Evolutionary conservation across 169 alveolate species (phyloP), one percentile per base, ranked within the genome.

Genomic region (Eimeria praecox): DNA sequence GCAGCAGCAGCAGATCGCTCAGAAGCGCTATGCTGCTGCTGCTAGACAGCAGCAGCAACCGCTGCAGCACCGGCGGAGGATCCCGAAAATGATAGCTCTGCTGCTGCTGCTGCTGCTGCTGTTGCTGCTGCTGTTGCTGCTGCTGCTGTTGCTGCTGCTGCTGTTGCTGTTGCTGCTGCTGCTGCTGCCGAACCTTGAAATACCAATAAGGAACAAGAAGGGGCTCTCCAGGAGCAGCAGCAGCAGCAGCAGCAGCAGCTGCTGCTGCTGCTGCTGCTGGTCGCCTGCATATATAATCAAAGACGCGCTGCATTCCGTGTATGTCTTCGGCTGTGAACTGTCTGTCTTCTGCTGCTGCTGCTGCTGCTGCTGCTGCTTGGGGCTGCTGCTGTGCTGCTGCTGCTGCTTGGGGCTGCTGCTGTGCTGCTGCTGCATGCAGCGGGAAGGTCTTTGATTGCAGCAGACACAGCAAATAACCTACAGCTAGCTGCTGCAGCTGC

Each of bases 1-100:
- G 90, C 90, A 82, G 90, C 73, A 82, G 90, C 90, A 82, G 90
- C 90, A 82, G 8, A 35, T 52, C 71, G 49, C 90, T 52, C 40
- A 82, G 90, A 33, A 82, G 49, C 73, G 69, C 49, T 6, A 52
- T 2, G 54, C 90, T 46, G 73, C 5, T 49, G 90, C 90, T 82
- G 90, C 66, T 49, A 20, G 90, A 82, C 22, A 82, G 73, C 40
- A 46, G 90, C 90, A 82, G 90, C 90, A 82, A 27, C 66, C 66
- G 66, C 66, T 56, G 66, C 66, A 56, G 66, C 66, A 56, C 66
- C 24, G 66, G 66, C 42, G 90, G 90, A 27, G 90, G 90, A 20
- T 82, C 90, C 44, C 54, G 73, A 14, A 46, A 16, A 18, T 82
- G 73, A 44, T 4, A 30, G 42, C 27, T 33, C 73, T 44, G 71